phyloP scores from a whole-genome alignment of 1,139 yeast genomes.

The Hyphopichia pseudoburtonii region DNA sequence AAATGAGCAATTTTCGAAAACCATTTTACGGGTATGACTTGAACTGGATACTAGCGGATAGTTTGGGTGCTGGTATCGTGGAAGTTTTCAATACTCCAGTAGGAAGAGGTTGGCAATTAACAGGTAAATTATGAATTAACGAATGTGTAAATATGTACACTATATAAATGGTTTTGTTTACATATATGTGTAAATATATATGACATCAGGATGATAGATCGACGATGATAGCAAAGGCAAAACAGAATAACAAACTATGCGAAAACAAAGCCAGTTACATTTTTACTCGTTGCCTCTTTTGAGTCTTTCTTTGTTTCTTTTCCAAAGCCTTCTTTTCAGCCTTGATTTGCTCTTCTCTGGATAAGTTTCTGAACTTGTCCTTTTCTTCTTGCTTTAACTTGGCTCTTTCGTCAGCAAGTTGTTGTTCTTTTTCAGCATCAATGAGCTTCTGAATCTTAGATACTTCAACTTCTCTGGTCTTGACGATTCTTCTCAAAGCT shows the following conservation, averaged over 20 bases:
- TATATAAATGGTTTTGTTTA: neutral
- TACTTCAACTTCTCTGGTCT: conserved; percentile 69
- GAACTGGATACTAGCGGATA: conserved; percentile 64
- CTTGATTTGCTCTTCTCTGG: conserved; percentile 74
- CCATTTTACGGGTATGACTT: conserved; percentile 62
- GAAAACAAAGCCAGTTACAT: conserved; percentile 20
- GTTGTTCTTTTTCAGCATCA: conserved; percentile 67
- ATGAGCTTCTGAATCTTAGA: conserved; percentile 56
- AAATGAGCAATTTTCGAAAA: conserved; percentile 48
- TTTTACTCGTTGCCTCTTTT: conserved; percentile 42
- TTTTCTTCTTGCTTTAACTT: conserved; percentile 66
- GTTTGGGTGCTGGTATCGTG: conserved; percentile 65
- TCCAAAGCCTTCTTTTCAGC: conserved; percentile 62
- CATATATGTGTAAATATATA: neutral
- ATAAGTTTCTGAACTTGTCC: conserved; percentile 54
- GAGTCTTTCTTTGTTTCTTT: conserved; percentile 42
- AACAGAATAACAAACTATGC: neutral
- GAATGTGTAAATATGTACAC: neutral
- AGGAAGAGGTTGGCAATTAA: conserved; percentile 68
- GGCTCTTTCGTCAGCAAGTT: conserved; percentile 64
- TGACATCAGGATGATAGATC: too few species aligned
- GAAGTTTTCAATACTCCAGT: conserved; percentile 71
- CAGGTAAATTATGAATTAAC: conserved; percentile 39
- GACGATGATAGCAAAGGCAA: neutral
- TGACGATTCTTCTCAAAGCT: conserved; percentile 70